These are phyloP conservation scores for Yarrowia keelungensis DNA, from an alignment of 805 yeast species.

Conservation along the genomic window DNA sequence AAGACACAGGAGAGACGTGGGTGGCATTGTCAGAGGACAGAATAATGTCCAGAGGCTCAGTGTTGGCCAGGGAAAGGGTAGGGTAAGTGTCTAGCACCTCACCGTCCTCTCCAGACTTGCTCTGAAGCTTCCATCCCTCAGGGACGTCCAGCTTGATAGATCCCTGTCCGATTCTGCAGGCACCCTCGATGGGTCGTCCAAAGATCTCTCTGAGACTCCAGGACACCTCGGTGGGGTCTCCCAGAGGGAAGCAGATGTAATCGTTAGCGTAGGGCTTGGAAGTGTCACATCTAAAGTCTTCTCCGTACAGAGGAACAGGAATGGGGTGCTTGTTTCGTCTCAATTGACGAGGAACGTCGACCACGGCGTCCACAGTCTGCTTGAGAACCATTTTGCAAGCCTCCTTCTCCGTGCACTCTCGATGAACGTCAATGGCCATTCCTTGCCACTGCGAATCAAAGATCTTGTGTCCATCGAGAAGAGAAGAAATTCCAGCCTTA, in stretches of 20 bases:
- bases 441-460: constrained; percentile 95
- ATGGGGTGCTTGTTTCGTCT: constrained; percentile 70
- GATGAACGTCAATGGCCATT: constrained; percentile 81
- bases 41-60: constrained; percentile 37
- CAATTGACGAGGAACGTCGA: constrained; percentile 72
- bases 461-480: constrained; percentile 83
- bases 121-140: constrained; percentile 40
- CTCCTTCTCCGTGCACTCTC: constrained; percentile 54
- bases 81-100: constrained; percentile 30
- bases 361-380: constrained; percentile 73
- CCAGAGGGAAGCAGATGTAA: constrained; percentile 81
- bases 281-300: constrained; percentile 74
- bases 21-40: constrained; percentile 58
- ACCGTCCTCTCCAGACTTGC: constrained; percentile 20
- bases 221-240: constrained; percentile 55
- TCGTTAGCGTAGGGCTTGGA: constrained; percentile 60
- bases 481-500: constrained; percentile 81
- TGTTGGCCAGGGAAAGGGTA: constrained; percentile 17
- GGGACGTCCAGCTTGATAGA: constrained; percentile 52
- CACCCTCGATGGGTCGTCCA: constrained; percentile 71
- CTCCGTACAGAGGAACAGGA: constrained; percentile 79
- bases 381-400: constrained; percentile 52
- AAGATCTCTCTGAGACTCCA: constrained; percentile 71
- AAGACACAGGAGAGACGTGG: constrained; percentile 51
- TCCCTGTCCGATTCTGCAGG: constrained; percentile 58